Percentiles rank a stretch among this genome's conserved stretches.
These are phyloP conservation scores for Cucumis melo DNA, from an alignment of 306 rosid genomes.

Conservation along the genomic window DNA sequence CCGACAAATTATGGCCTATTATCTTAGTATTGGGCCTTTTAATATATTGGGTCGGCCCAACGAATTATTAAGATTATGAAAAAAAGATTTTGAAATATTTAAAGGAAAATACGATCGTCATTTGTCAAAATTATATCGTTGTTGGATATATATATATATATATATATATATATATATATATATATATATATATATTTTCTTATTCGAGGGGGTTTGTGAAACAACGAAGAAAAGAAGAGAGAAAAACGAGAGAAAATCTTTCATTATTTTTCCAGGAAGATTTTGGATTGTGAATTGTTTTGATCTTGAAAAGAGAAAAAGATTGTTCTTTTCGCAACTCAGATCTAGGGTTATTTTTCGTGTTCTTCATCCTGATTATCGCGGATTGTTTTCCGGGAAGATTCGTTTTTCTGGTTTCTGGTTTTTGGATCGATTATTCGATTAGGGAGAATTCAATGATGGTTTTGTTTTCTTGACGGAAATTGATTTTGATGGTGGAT, in stretches of 20 bases:
- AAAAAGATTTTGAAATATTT: background rate
- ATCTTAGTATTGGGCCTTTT: background rate
- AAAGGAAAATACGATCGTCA: background rate
- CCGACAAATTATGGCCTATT: background rate
- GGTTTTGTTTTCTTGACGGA: background rate
- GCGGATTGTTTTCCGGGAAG: background rate
- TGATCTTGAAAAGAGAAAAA: background rate
- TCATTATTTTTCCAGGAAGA: slow-evolving; percentile 19
- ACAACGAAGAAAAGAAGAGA: background rate
- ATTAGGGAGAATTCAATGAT: background rate
- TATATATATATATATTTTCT: too few species aligned
- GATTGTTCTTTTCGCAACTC: background rate
- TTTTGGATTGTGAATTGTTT: slow-evolving; percentile 10
- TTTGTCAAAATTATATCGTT: background rate
- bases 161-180: too few species aligned
- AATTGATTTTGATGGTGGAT: slow-evolving; percentile 15
- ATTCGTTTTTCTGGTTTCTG: background rate
- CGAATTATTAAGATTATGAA: too few species aligned
- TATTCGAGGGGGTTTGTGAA: background rate
- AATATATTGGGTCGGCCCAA: background rate
- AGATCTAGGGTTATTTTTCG: background rate
- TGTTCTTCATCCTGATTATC: background rate
- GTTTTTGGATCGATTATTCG: background rate
- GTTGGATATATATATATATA: background rate
- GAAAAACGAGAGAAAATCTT: background rate